Conservation (phyloP, 257 asterid species). For the Striga asiatica region DNA sequence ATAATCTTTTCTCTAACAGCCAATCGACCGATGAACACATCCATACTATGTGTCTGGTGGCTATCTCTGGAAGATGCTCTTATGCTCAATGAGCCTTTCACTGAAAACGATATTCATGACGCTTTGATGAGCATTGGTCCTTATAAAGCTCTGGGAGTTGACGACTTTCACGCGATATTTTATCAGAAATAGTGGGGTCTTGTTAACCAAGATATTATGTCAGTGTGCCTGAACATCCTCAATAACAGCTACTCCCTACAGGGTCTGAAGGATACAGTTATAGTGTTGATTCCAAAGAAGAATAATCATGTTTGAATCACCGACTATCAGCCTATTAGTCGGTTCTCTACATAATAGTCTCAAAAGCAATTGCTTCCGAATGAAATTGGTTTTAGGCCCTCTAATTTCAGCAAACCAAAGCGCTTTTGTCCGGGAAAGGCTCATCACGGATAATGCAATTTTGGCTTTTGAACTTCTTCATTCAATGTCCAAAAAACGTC, state of each 20-base stretch:
- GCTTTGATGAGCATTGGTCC: no score
- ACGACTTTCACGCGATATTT: not conserved
- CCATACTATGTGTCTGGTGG: no score
- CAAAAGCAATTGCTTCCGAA: not conserved
- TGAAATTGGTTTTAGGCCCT: not conserved
- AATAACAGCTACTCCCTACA: not conserved
- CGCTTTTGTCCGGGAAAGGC: not conserved
- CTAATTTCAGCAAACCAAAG: not conserved
- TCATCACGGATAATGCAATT: not conserved
- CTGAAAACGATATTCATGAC: no score
- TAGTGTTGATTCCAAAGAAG: not conserved
- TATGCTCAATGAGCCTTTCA: no score
- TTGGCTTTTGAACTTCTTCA: not conserved
- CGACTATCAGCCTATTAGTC: not conserved
- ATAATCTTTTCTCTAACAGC: no score
- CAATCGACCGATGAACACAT: no score
- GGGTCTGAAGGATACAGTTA: not conserved
- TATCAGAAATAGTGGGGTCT: not conserved
- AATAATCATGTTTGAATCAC: not conserved
- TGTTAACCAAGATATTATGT: not conserved
- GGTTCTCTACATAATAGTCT: not conserved
- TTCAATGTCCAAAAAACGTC: no score
- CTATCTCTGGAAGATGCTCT: no score
- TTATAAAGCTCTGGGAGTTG: not conserved
- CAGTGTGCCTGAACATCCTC: not conserved